Base-by-base conservation (phyloP, 805 yeast genomes). In the Candida oleophila region DNA sequence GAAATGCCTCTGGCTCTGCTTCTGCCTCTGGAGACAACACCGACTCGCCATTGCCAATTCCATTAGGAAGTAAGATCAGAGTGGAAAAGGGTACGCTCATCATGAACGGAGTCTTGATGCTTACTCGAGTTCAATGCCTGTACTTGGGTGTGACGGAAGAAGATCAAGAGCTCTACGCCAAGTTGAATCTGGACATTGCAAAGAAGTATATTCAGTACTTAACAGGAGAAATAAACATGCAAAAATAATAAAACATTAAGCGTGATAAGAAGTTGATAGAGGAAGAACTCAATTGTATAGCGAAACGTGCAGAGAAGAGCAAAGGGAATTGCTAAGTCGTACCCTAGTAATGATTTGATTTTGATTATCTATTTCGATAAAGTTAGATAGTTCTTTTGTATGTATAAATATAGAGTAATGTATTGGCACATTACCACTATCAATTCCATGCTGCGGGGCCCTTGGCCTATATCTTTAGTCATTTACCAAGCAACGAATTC, bases 21-120 rank as follows among this genome's bases (percentile, higher is more conserved):
- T n/a, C 37, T n/a, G 18, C 14, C 12, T 7, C 16, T 4, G 39
- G 19, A n/a, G 51, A 46, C 42, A 48, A 44, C 41, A 56, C 54
- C 33, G 56, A 48, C 14, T 53, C 60, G n/a, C 72, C 73, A 20
- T 52, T 66, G 22, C 62, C 76, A 19, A 75, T 73, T 1, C 74
- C 74, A 38, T 56, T 82, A 41, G 92, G 90, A 0, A 78, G 85
- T 0, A 78, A 79, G 47, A 41, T 85, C n/a, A 55, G 81, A 9
- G 68, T 85, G 1, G 72, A 71, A 15, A 62, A 66, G 38, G 80
- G 78, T 0, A 64, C 88, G 0, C 54, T 62, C 3, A 61, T 83
- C 2, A 61, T 69, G 40, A 71, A 78, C 44, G 84, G 85, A 2
- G 68, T 67, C 15, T 57, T 77, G 8, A 49, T 78, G 41, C 64